These are phyloP conservation scores for Haemoproteus tartakovskyi DNA, from an alignment of 169 alveolate genomes.

Conservation along the genomic window DNA sequence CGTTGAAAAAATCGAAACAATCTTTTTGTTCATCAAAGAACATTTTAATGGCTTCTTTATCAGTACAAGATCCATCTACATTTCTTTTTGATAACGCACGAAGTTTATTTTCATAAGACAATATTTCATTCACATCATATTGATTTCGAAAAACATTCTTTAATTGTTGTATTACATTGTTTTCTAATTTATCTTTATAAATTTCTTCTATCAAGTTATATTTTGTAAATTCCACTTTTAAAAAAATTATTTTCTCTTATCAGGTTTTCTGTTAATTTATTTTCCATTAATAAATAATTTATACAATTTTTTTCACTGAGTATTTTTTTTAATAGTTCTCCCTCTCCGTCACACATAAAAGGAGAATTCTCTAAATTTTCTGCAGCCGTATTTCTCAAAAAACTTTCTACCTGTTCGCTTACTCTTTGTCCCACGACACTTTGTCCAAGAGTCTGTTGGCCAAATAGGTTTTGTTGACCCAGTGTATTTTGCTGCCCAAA, in stretches of 20 bases:
- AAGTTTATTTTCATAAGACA: conserved; percentile 17
- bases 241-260: conserved; percentile 42
- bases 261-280: conserved; percentile 48
- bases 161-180: not conserved
- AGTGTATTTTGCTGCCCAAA: too few relatives aligned
- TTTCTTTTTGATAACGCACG: conserved; percentile 1
- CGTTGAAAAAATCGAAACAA: conserved; percentile 38
- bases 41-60: conserved; percentile 42
- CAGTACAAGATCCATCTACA: conserved; percentile 11
- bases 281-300: conserved; percentile 14
- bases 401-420: not conserved
- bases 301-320: conserved; percentile 35
- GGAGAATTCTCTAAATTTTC: too few relatives aligned
- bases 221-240: conserved; percentile 33
- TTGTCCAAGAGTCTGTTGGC: too few relatives aligned
- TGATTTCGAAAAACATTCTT: conserved; percentile 21
- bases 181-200: conserved; percentile 11
- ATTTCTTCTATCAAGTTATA: conserved; percentile 10
- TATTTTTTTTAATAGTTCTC: conserved; percentile 1
- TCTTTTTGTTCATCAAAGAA: conserved; percentile 58
- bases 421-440: too few relatives aligned
- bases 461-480: too few relatives aligned
- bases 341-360: not conserved
- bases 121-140: conserved; percentile 19
- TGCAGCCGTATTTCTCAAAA: too few relatives aligned